These are phyloP conservation scores for Auriscalpium orientale DNA, from an alignment of 768 basidiomycete species.

Conservation along the genomic window DNA sequence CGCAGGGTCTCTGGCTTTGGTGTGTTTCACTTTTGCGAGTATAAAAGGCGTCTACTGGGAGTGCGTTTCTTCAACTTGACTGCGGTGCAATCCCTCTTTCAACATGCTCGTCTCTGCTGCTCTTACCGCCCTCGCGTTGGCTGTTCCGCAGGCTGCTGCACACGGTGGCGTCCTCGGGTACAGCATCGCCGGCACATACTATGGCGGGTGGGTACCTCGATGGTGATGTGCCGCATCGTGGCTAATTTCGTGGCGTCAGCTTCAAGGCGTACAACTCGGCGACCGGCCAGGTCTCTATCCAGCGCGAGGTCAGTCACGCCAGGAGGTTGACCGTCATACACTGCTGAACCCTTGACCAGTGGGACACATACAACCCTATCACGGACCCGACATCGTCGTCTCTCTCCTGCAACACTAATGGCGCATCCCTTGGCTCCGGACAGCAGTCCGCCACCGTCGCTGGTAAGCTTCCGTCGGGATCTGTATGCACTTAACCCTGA, in stretches of 20 bases:
- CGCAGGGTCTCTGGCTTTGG: no score
- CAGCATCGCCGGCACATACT: slow-evolving; percentile 23
- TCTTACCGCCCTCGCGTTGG: slow-evolving; percentile 13
- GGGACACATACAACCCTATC: slow-evolving; percentile 35
- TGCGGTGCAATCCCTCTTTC: neutral
- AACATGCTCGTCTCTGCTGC: slow-evolving; percentile 14
- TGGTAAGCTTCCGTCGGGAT: slow-evolving; percentile 4
- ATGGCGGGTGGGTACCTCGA: slow-evolving; percentile 23
- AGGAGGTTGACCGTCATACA: no score
- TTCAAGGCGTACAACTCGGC: slow-evolving; percentile 32
- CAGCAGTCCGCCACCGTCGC: slow-evolving; percentile 32
- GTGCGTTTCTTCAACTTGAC: no score
- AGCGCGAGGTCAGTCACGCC: slow-evolving; percentile 21
- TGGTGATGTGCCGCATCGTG: neutral
- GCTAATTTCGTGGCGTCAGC: slow-evolving; percentile 7
- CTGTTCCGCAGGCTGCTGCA: slow-evolving; percentile 20
- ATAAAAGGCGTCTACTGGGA: no score
- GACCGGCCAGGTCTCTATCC: slow-evolving; percentile 30
- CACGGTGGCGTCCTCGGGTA: slow-evolving; percentile 35
- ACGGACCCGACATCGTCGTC: slow-evolving; percentile 25
- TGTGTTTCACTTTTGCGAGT: no score
- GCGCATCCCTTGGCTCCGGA: slow-evolving; percentile 22
- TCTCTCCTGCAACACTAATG: slow-evolving; percentile 31
- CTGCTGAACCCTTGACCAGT: no score
- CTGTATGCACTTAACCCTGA: no score